Conservation (phyloP, 495 filamentous ascomycete genomes). For the Glonium stellatum region DNA sequence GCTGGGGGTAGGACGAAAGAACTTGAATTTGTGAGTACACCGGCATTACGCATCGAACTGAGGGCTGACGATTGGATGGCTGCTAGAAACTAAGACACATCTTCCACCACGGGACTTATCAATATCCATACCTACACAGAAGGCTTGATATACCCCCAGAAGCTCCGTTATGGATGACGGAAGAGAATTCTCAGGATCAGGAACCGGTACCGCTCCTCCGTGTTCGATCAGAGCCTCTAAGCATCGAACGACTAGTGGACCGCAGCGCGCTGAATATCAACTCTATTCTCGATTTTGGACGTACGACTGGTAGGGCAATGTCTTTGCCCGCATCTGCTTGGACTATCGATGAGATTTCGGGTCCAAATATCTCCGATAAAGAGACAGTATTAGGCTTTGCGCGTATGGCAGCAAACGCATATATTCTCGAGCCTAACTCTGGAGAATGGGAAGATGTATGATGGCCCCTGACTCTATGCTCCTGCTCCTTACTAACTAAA, state of each 20-base stretch:
- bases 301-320: slow-evolving; percentile 52
- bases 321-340: slow-evolving; percentile 63
- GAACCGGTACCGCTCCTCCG: slow-evolving; percentile 43
- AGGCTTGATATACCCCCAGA: slow-evolving; percentile 63
- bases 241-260: slow-evolving; percentile 75
- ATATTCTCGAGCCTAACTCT: slow-evolving; percentile 61
- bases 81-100: slow-evolving; percentile 74
- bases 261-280: slow-evolving; percentile 69
- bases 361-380: slow-evolving; percentile 81
- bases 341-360: slow-evolving; percentile 70
- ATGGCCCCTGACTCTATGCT: background rate
- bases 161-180: slow-evolving; percentile 58
- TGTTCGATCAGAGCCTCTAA: slow-evolving; percentile 53
- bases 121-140: slow-evolving; percentile 66
- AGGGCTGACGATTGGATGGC: background rate
- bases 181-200: slow-evolving; percentile 42
- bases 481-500: background rate
- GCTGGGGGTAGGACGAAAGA: background rate
- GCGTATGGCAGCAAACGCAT: slow-evolving; percentile 80
- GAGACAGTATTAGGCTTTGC: slow-evolving; percentile 76
- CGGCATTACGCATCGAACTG: background rate
- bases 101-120: slow-evolving; percentile 75
- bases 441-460: slow-evolving; percentile 72
- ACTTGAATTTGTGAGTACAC: slow-evolving; percentile 13
- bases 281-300: slow-evolving; percentile 61